Base-by-base conservation (phyloP, 2,329 filamentous ascomycete genomes). In the Macrophomina pseudophaseolina region DNA sequence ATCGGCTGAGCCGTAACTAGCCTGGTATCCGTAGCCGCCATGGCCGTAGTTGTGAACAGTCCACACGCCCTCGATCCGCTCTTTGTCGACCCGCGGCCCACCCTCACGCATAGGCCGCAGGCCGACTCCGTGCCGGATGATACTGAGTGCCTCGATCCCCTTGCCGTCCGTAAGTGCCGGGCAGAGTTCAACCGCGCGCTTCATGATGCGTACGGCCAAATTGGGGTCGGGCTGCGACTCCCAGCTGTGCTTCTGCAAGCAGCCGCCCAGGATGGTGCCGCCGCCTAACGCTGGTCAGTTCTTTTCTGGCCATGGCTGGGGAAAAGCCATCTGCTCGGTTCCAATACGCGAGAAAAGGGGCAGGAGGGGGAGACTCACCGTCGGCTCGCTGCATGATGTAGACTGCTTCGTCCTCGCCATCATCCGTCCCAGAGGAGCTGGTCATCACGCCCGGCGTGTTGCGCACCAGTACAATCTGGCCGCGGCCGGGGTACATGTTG, bases 221-320 rank as follows among this genome's bases (percentile, higher is more conserved):
- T 91, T 92, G 0, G 90, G 89, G 72, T 97, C 93, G 0, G 90
- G 88, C 70, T 90, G 85, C 44, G 88, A 86, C 71, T 95, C 91
- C 92, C 92, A 97, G 73, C 89, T 90, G 33, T 88, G 85, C 72
- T 90, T 87, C 76, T 93, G 89, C 73, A 96, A 91, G 54, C 90
- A 94, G 2, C 94, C 94, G n/a, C 93, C 94, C 2, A 97, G 81
- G 49, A 97, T 85, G 0, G 92, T 95, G 11, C 94, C 94, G 23
- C 93, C 94, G n/a, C 88, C 86, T 59, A 76, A 28, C 9, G 9
- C 16, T 18, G n/a, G 30, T 62, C 6, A 42, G n/a, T 33, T 33
- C 2, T 32, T 14, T 14, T 40, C 76, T 6, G 23, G 7, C 63
- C 14, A 30, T 40, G 18, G 18, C 12, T 14, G 11, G 7, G 32